These are phyloP conservation scores for Candida sithepensis DNA, from an alignment of 805 yeast genomes.

Conservation along the genomic window DNA sequence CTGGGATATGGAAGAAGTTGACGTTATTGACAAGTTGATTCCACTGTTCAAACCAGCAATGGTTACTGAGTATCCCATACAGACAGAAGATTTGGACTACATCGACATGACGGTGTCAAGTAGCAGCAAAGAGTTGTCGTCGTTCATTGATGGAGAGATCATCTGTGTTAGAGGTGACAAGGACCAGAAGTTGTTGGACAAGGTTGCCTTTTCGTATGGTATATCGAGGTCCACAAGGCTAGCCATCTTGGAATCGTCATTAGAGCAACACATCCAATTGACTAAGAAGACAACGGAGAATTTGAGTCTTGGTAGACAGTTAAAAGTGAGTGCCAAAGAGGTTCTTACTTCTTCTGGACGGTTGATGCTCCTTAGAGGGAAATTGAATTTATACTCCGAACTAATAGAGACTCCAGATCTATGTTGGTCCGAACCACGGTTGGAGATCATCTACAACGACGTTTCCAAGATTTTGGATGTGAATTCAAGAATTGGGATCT, in stretches of 20 bases:
- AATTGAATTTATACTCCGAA: constrained; percentile 80
- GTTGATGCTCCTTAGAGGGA: constrained; percentile 72
- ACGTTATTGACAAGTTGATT: constrained; percentile 41
- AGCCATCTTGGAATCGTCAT: constrained; percentile 69
- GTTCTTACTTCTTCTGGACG: constrained; percentile 70
- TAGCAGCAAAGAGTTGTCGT: constrained; percentile 8
- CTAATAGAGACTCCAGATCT: constrained; percentile 89
- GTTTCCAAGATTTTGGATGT: constrained; percentile 74
- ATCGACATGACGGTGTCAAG: constrained; percentile 38
- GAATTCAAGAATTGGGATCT: constrained; percentile 67
- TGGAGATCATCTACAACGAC: constrained; percentile 71
- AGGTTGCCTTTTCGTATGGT: constrained; percentile 87
- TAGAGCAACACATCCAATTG: constrained; percentile 63
- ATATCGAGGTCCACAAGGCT: constrained; percentile 81
- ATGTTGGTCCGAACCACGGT: constrained; percentile 87
- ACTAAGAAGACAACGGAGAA: constrained; percentile 64
- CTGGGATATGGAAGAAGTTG: constrained; percentile 71
- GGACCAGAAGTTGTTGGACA: constrained; percentile 59
- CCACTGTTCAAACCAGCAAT: constrained; percentile 52
- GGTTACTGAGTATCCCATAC: constrained; percentile 46
- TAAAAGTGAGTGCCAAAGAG: constrained; percentile 54
- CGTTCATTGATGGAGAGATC: constrained; percentile 57
- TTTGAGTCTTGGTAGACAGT: constrained; percentile 56
- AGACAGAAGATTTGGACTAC: constrained; percentile 86
- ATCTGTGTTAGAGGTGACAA: constrained; percentile 57